Base-by-base conservation (phyloP, 495 filamentous ascomycete species). In the Bacidia rubella region DNA sequence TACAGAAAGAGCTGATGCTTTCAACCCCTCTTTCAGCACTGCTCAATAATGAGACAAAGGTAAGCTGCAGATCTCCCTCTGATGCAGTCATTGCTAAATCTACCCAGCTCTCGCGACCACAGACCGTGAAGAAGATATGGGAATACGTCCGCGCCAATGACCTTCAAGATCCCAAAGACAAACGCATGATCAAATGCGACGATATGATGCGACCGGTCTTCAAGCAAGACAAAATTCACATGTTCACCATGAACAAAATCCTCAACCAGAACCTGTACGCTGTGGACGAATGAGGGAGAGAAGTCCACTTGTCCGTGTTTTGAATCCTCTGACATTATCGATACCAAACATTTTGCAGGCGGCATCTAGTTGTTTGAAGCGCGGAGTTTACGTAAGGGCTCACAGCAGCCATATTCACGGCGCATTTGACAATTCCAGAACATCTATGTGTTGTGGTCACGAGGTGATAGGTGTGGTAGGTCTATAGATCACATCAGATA, bases 211-310 rank as follows among this genome's bases (percentile, higher is more conserved):
- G 85, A 29, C 80, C 82, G 1, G 85, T 98, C 2, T 97, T 98
- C 72, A 90, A 90, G 64, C 77, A 82, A 59, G 84, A 89, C 54
- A 85, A 79, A 57, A 82, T 98, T 32, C 87, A 96, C 60, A 98
- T 98, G 93, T 97, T 98, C 62, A 89, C 87, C 40, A 95, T 96
- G 89, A 96, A 92, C 69, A 86, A 86, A 66, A 77, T 86, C 20
- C 73, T 87, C 11, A 78, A 75, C 51, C 73, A 80, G 62, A 81
- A 86, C 56, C 64, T 86, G 54, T 86, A 80, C 60, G 75, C 70
- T 32, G 67, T 69, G 32, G 81, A 82, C 49, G 82, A 85, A 68
- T 82, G 58, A 56, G 7, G 29, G 15, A 35, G 7, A 35, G 7
- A 35, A 15, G 29, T 35, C 29, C 7, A 35, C 15, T 35, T 35